Evolutionary conservation across 768 basidiomycete genomes (phyloP).

Genomic region (Boletus subcaerulescens): DNA sequence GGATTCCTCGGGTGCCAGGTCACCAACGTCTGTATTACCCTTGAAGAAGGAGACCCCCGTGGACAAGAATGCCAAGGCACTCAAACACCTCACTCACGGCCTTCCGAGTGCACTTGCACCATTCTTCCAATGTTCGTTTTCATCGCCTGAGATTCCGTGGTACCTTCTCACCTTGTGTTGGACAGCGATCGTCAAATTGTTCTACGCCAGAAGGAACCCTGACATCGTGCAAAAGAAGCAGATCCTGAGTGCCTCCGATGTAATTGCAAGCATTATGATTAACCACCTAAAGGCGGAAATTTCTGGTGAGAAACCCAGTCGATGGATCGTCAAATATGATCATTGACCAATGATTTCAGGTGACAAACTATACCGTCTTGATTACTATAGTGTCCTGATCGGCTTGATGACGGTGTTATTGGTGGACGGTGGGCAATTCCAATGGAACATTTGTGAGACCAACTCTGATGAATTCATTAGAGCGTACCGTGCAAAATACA

Average conservation of each 20-base stretch:
- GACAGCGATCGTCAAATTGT: conserved; percentile 81
- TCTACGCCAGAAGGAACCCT: conserved; percentile 75
- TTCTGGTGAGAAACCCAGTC: conserved; percentile 44
- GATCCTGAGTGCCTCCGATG: conserved; percentile 62
- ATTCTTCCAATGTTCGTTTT: conserved; percentile 76
- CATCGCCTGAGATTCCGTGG: not conserved
- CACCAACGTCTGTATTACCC: conserved; percentile 25
- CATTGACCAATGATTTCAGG: conserved; percentile 23
- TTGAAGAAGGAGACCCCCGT: conserved; percentile 44
- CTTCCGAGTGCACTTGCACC: conserved; percentile 73
- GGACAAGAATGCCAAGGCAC: conserved; percentile 68
- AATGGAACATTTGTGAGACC: not conserved
- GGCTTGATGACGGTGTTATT: conserved; percentile 50
- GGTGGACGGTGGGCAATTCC: conserved; percentile 48
- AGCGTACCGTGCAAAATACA: conserved; percentile 68
- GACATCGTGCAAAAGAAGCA: conserved; percentile 77
- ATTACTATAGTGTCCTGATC: conserved; percentile 55
- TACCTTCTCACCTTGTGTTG: conserved; percentile 10
- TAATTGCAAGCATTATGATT: conserved; percentile 70
- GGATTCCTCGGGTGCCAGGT: conserved; percentile 21
- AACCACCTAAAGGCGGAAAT: conserved; percentile 58
- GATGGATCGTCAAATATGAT: conserved; percentile 10
- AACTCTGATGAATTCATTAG: conserved; percentile 37
- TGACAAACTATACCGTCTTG: conserved; percentile 42
- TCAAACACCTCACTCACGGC: conserved; percentile 78